Base-by-base conservation (phyloP, 371 early-diverging fungal species). In the Apophysomyces variabilis region DNA sequence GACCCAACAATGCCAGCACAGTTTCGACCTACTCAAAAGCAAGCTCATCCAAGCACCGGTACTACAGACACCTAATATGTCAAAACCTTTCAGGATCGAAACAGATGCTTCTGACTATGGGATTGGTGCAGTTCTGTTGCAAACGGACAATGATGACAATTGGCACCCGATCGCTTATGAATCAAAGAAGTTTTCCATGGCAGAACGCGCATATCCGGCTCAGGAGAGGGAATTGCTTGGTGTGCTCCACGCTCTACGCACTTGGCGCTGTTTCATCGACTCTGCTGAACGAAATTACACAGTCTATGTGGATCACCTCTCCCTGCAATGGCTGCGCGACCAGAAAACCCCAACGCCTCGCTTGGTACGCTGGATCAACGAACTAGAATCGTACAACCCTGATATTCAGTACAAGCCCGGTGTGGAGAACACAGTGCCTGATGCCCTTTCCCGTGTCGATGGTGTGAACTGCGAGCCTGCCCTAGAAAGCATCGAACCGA, bases 241-340 rank as follows among this genome's bases (percentile, higher is more conserved):
- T 11, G 67, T 79, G 7, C 50, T 75, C 2, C 60, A 68, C 6
- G 69, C 72, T 5, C 38, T 73, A 4, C 11, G 43, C 0, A 57
- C 37, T 0, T 77, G 75, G 77, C 61, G 71, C 5, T 62, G 50
- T 16, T 50, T 39, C 8, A 26, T 45, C 0, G 39, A 54, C 36
- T 18, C 37, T 0, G 21, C 62, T 1, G 45, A 67, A 12, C 45
- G 61, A 11, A 73, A 66, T 21, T 69, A 75, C 0, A 13, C 67
- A 3, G 62, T 82, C 0, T 85, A 82, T 62, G 61, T 83, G 9
- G 85, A 84, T 61, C 82, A 86, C 67, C 76, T 84, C 11, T 58
- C 80, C 2, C 16, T 60, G 5, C 35, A 60, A 39, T 9, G 66
- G 81, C 36, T 82, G 60, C 61, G 68, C 67, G 4, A 13, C 26